Evolutionary conservation across 768 basidiomycete species (phyloP).

Genomic region (Cyclocybe cylindracea): DNA sequence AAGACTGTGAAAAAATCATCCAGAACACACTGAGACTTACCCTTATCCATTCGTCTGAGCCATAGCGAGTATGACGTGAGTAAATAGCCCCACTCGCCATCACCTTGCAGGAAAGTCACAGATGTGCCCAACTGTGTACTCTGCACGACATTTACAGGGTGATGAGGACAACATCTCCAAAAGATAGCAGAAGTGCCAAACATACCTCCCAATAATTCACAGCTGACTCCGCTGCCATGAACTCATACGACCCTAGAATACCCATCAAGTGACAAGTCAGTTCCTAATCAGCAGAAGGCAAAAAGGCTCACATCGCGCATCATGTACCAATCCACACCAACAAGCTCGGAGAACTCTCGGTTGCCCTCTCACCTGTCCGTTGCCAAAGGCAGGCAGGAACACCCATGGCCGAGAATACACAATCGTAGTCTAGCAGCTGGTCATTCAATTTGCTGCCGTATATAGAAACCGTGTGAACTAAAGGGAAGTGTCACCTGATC

Average conservation of each 20-base stretch:
- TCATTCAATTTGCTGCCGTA: too few species aligned
- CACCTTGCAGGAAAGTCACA: too few species aligned
- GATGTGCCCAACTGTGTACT: too few species aligned
- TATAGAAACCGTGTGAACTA: too few species aligned
- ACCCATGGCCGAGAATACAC: slow-evolving; percentile 93
- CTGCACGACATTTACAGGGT: too few species aligned
- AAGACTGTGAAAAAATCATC: too few species aligned
- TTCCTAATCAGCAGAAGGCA: neutral
- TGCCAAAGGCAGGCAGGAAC: slow-evolving; percentile 97
- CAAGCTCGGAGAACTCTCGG: slow-evolving; percentile 89
- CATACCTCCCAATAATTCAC: slow-evolving; percentile 96
- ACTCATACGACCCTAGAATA: slow-evolving; percentile 80
- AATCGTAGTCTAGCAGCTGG: slow-evolving; percentile 86
- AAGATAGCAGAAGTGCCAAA: neutral
- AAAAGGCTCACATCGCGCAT: slow-evolving; percentile 70
- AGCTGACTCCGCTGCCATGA: slow-evolving; percentile 96
- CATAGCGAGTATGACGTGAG: too few species aligned
- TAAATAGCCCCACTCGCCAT: too few species aligned
- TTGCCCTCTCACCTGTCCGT: slow-evolving; percentile 96
- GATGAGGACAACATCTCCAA: neutral
- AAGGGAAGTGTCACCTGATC: too few species aligned
- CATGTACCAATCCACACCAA: slow-evolving; percentile 85
- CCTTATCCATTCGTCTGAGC: too few species aligned
- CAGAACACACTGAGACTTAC: too few species aligned
- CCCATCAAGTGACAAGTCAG: slow-evolving; percentile 1